A percentile compares a stretch with the other conserved stretches of the same genome.
phyloP scores from a whole-genome alignment of 768 basidiomycete species.

The Naganishia vaughanmartiniae region DNA sequence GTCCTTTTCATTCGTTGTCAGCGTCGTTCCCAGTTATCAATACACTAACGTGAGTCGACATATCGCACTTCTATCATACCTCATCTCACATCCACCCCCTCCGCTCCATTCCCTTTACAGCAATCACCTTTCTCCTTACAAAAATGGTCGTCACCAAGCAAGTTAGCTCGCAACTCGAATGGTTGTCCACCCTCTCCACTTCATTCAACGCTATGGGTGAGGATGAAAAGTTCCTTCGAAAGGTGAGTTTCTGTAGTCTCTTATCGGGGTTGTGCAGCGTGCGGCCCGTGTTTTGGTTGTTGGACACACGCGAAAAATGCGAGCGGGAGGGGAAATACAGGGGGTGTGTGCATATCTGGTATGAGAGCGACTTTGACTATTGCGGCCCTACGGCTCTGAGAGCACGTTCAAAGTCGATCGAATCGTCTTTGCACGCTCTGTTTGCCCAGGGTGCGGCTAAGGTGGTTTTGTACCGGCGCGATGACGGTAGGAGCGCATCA shows the following conservation, averaged over 20 bases:
- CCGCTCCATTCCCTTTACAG: background rate
- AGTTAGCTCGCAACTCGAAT: slow-evolving; percentile 69
- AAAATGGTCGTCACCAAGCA: slow-evolving; percentile 37
- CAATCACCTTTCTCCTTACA: background rate
- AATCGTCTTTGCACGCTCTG: background rate
- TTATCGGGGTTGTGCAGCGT: background rate
- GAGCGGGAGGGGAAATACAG: background rate
- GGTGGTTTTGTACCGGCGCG: background rate
- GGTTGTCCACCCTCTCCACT: slow-evolving; percentile 80
- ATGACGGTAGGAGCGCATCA: background rate
- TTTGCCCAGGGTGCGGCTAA: no score
- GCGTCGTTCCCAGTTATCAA: background rate
- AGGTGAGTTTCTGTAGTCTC: slow-evolving; percentile 59
- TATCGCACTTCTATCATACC: background rate
- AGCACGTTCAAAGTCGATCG: background rate
- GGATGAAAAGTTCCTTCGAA: slow-evolving; percentile 81
- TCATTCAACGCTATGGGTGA: slow-evolving; percentile 69
- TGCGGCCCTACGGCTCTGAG: background rate
- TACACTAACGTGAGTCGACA: background rate
- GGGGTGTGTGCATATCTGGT: background rate
- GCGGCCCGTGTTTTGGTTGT: background rate
- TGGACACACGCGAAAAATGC: background rate
- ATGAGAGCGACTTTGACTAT: background rate
- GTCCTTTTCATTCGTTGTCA: background rate
- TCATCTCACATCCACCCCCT: background rate